Evolutionary conservation across 208 protist genomes (phyloP), one percentile per base, ranked within the genome.

Genomic region (Lotmaria passim): DNA sequence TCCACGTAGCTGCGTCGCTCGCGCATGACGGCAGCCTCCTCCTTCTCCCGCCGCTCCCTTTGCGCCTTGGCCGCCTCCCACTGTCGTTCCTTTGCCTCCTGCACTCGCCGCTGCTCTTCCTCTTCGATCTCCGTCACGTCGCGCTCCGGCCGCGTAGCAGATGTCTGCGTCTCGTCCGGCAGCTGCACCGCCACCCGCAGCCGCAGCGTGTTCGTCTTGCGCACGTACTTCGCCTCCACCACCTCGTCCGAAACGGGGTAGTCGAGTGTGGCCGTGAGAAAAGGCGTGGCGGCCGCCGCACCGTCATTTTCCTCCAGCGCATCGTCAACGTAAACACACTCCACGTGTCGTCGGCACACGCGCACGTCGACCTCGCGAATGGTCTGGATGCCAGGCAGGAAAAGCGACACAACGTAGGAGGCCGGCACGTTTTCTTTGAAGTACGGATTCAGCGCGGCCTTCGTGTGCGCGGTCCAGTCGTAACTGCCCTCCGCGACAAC

Each of bases 361-460:
- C 85, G 82, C 31, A 95, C 89, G 21, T 94, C 89, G 6, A 96
- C 86, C 66, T 97, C 93, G n/a, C 68, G 76, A 52, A 94, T 90
- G 14, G 86, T 80, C 21, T 79, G 65, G 24, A 96, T 72, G 19
- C 73, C 84, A n/a, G 93, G 93, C 24, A 97, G 75, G 67, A 75
- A 80, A 0, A 94, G 56, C 53, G 89, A 73, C 1, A 96, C 69
- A 28, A 50, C 11, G 68, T 92, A 91, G 28, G 23, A 11, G 7
- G 82, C 78, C 6, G 93, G 93, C n/a, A 97, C 87, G 38, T n/a
- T 75, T 33, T 94, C 87, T 19, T 87, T 83, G 44, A 91, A 89
- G 61, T 89, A 91, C 23, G 79, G 62, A 75, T 94, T 94, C 39
- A 77, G 31, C 43, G 78, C 71, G 15, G 90, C 87, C 43, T 86